Evolutionary conservation across 306 rosid genomes (phyloP).

Genomic region (Dalbergia oliveri): DNA sequence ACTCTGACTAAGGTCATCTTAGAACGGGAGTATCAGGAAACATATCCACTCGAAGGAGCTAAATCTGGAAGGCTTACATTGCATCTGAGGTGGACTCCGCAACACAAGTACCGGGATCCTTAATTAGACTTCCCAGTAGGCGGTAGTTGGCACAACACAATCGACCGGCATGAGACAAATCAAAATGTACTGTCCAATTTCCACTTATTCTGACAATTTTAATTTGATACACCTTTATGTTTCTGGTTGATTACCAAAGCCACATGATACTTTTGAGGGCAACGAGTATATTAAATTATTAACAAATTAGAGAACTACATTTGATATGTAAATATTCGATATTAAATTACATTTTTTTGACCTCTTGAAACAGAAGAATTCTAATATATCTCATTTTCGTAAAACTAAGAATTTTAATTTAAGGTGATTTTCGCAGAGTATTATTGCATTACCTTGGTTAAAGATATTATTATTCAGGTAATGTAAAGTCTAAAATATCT

Average conservation of each 20-base stretch:
- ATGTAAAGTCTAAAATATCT: too few relatives aligned
- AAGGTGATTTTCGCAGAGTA: too few relatives aligned
- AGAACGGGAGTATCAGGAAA: slow-evolving; percentile 77
- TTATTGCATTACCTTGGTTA: too few relatives aligned
- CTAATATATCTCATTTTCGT: not conserved
- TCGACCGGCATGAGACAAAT: not conserved
- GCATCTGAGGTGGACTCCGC: slow-evolving; percentile 79
- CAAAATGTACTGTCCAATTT: not conserved
- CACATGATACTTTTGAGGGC: not conserved
- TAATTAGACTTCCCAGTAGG: slow-evolving; percentile 5
- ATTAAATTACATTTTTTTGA: not conserved
- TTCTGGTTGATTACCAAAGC: not conserved
- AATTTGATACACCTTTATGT: slow-evolving; percentile 1
- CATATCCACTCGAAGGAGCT: slow-evolving; percentile 63
- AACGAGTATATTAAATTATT: not conserved
- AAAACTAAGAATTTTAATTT: too few relatives aligned
- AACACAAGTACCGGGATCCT: slow-evolving; percentile 61
- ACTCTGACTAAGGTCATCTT: slow-evolving; percentile 78
- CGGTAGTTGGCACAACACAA: not conserved
- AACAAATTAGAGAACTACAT: slow-evolving; percentile 18
- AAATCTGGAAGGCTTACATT: slow-evolving; percentile 73
- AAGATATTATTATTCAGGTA: too few relatives aligned
- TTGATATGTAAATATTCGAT: slow-evolving; percentile 20
- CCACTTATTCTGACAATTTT: slow-evolving; percentile 15
- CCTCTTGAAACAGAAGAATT: not conserved